These are phyloP conservation scores for Pyricularia sp. DNA, from an alignment of 2,329 filamentous ascomycete species.

Conservation along the genomic window DNA sequence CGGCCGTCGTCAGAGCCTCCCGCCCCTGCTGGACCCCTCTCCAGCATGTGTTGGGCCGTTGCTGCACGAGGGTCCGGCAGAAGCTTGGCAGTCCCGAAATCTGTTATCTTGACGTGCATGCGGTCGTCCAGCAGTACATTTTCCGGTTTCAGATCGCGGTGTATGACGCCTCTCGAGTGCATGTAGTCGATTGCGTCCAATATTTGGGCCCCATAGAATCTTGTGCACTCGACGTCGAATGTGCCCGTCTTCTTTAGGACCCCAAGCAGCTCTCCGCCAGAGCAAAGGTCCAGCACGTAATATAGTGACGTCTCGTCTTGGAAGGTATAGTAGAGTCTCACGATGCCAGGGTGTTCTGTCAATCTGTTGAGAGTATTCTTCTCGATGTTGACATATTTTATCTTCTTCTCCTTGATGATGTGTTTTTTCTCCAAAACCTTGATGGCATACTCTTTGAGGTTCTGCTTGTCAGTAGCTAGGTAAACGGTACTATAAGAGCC, in stretches of 20 bases:
- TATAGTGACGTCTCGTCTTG: conserved; percentile 95
- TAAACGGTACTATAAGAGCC: conserved; percentile 97
- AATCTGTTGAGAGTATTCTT: conserved; percentile 95
- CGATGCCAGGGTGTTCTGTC: conserved; percentile 92
- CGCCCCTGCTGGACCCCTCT: conserved; percentile 20
- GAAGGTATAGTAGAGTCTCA: conserved; percentile 96
- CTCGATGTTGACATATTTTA: conserved; percentile 99
- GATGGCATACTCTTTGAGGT: conserved; percentile 91
- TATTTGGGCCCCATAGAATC: conserved; percentile 93
- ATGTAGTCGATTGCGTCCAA: conserved; percentile 96
- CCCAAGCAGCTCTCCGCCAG: conserved; percentile 82
- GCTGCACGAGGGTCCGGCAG: conserved; percentile 50
- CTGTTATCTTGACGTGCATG: conserved; percentile 97
- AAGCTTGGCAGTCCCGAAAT: conserved; percentile 97
- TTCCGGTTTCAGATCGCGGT: conserved; percentile 93
- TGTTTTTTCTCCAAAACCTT: conserved; percentile 97
- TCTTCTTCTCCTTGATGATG: conserved; percentile 99
- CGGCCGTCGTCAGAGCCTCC: conserved; percentile 49
- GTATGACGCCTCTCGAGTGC: conserved; percentile 92
- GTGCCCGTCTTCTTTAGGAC: conserved; percentile 90
- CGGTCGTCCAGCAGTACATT: conserved; percentile 92
- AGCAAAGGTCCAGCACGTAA: conserved; percentile 91
- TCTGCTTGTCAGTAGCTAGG: conserved; percentile 86
- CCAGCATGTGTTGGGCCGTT: conserved; percentile 30
- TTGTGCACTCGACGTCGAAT: conserved; percentile 89